Conservation (phyloP, 1,284 basidiomycete genomes). For the Pholiota adiposa region DNA sequence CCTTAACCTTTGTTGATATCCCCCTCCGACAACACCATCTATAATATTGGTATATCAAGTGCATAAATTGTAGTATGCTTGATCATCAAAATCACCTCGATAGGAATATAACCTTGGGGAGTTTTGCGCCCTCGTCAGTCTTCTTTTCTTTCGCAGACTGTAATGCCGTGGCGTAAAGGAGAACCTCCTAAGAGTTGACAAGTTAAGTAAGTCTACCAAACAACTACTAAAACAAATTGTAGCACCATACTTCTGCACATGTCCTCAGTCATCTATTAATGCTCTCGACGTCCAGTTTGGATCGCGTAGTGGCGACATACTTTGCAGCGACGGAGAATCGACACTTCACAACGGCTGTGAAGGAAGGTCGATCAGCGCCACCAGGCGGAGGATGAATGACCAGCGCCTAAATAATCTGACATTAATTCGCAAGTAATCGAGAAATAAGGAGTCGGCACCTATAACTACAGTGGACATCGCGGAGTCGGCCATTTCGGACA, state of each 20-base stretch:
- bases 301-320: slow-evolving; percentile 56
- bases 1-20: slow-evolving; percentile 51
- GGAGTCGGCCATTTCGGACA: slow-evolving; percentile 43
- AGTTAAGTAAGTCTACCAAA: no score
- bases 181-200: no score
- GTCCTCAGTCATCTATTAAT: slow-evolving; percentile 56
- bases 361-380: slow-evolving; percentile 54
- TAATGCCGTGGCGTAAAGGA: no score
- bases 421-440: neutral
- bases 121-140: slow-evolving; percentile 25
- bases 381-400: slow-evolving; percentile 66
- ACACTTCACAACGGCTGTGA: slow-evolving; percentile 62
- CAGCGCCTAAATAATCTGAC: slow-evolving; percentile 45
- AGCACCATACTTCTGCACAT: slow-evolving; percentile 47
- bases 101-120: slow-evolving; percentile 62
- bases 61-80: neutral
- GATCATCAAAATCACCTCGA: slow-evolving; percentile 39
- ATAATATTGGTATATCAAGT: slow-evolving; percentile 3
- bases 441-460: slow-evolving; percentile 35
- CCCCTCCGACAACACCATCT: slow-evolving; percentile 73
- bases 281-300: slow-evolving; percentile 57
- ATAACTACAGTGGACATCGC: slow-evolving; percentile 56
- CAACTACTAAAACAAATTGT: neutral
- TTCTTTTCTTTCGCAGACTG: no score
- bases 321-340: slow-evolving; percentile 54